Evolutionary conservation across 1,284 basidiomycete genomes (phyloP).

Genomic region (Ustanciosporium gigantosporum): DNA sequence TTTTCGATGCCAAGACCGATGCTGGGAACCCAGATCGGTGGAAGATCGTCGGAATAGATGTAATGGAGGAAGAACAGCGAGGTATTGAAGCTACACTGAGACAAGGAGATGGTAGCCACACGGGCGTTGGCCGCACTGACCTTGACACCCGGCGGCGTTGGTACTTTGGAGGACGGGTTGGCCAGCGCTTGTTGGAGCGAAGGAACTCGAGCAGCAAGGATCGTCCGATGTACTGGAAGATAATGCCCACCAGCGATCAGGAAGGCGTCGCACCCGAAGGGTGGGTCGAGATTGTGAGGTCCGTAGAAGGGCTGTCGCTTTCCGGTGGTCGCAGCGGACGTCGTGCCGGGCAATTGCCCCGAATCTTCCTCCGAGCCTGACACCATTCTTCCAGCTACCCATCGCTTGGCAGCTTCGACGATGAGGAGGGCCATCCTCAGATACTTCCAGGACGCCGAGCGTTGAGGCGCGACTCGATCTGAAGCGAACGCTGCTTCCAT

Average conservation of each 20-base stretch:
- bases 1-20: slow-evolving; percentile 67
- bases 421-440: slow-evolving; percentile 58
- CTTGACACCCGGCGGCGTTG: slow-evolving; percentile 17
- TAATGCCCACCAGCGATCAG: slow-evolving; percentile 63
- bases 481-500: slow-evolving; percentile 34
- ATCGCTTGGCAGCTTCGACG: slow-evolving; percentile 63
- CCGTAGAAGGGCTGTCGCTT: slow-evolving; percentile 30
- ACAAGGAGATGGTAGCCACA: slow-evolving; percentile 40
- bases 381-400: slow-evolving; percentile 59
- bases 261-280: slow-evolving; percentile 70
- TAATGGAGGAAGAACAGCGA: slow-evolving; percentile 80
- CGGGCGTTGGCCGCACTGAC: slow-evolving; percentile 4
- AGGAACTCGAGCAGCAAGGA: slow-evolving; percentile 70
- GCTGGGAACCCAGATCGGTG: slow-evolving; percentile 82
- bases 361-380: slow-evolving; percentile 50
- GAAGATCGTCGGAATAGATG: slow-evolving; percentile 81
- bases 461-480: not conserved
- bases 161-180: slow-evolving; percentile 6
- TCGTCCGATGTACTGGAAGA: slow-evolving; percentile 71
- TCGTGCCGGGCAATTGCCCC: not conserved
- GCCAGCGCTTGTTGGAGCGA: slow-evolving; percentile 62
- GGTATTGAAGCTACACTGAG: slow-evolving; percentile 69
- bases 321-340: not conserved
- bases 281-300: slow-evolving; percentile 32
- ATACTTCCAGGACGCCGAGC: slow-evolving; percentile 7